Conservation (phyloP, 2,329 filamentous ascomycete species). For the Colletotrichum filicis region DNA sequence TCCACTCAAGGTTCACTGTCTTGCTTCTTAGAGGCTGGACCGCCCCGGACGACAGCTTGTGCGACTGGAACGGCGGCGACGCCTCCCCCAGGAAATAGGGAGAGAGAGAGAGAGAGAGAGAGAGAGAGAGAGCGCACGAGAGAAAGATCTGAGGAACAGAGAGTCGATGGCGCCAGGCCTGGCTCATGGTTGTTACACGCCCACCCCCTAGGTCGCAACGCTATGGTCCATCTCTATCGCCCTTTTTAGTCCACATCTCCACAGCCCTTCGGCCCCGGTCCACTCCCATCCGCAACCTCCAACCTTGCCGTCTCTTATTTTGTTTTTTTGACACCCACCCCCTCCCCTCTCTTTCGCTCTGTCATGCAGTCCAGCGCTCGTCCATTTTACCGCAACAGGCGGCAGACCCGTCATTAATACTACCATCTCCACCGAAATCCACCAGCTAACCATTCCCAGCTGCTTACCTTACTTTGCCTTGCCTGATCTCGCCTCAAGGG, state of each 20-base stretch:
- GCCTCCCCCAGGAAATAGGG: slow-evolving; percentile 7
- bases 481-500: slow-evolving; percentile 27
- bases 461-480: slow-evolving; percentile 21
- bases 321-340: slow-evolving; percentile 27
- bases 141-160: not conserved
- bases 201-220: slow-evolving; percentile 20
- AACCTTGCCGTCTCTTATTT: slow-evolving; percentile 33
- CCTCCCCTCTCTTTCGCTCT: slow-evolving; percentile 11
- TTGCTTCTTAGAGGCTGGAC: slow-evolving; percentile 26
- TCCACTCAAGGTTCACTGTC: slow-evolving; percentile 11
- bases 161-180: slow-evolving; percentile 1
- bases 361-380: slow-evolving; percentile 33
- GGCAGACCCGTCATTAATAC: slow-evolving; percentile 40
- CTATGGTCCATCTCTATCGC: slow-evolving; percentile 7
- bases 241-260: not conserved
- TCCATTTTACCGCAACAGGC: slow-evolving; percentile 49
- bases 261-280: slow-evolving; percentile 18
- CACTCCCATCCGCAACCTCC: slow-evolving; percentile 34
- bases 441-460: slow-evolving; percentile 38
- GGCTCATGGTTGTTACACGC: slow-evolving; percentile 17
- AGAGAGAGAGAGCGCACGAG: too few relatives aligned
- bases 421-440: slow-evolving; percentile 36
- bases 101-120: too few relatives aligned
- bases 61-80: slow-evolving; percentile 25
- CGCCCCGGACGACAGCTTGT: slow-evolving; percentile 16